Conservation (phyloP, 192 early-diverging fungal genomes). For the Linnemannia hyalina region DNA sequence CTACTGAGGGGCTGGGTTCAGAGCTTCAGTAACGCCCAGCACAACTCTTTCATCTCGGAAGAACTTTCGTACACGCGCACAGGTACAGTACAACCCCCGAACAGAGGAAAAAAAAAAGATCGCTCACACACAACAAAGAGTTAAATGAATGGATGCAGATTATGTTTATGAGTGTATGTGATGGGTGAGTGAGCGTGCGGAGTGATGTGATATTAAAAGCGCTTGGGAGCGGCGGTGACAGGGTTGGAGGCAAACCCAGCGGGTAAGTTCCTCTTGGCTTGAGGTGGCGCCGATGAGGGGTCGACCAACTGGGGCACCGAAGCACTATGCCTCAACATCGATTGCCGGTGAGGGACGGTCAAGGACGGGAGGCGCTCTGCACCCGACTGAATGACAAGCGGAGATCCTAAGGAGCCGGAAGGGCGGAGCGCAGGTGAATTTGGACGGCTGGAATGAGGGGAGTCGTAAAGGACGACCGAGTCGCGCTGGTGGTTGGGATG, state of each 20-base stretch:
- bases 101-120: no score
- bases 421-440: neutral
- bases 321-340: constrained; percentile 36
- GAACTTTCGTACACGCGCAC: no score
- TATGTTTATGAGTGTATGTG: neutral
- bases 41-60: no score
- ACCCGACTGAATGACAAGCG: constrained; percentile 15
- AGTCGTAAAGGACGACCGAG: neutral
- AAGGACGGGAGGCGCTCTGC: constrained; percentile 23
- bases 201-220: neutral
- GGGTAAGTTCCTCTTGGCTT: constrained; percentile 13
- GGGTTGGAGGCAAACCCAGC: constrained; percentile 27
- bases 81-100: no score
- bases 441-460: neutral
- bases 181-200: neutral
- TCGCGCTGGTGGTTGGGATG: neutral
- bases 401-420: neutral
- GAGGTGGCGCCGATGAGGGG: neutral
- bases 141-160: neutral
- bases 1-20: no score
- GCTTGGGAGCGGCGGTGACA: neutral
- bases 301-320: constrained; percentile 30
- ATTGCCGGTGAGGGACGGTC: constrained; percentile 14
- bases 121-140: no score
- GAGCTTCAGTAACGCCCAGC: no score